A percentile compares a stretch with the other conserved stretches of the same genome.
Conservation (phyloP, 2,329 filamentous ascomycete genomes). For the Claviceps humidiphila region DNA sequence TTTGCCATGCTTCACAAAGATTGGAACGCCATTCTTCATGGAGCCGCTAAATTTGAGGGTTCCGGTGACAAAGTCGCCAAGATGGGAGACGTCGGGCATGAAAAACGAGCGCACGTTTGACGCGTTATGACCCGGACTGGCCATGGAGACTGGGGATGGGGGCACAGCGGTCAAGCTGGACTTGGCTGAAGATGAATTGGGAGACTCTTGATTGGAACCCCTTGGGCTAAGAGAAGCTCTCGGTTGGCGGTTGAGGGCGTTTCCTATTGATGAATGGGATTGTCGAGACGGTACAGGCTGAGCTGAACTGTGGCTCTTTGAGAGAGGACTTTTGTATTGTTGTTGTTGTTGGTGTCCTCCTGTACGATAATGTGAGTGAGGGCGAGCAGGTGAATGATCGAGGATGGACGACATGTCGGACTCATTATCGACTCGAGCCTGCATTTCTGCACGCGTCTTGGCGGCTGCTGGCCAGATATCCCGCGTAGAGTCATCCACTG, state of each 20-base stretch:
- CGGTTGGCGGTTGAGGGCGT: constrained; percentile 22
- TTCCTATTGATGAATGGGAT: constrained; percentile 18
- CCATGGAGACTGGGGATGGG: constrained; percentile 22
- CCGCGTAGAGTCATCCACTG: constrained; percentile 28
- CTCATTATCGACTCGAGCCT: constrained; percentile 39
- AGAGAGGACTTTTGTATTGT: constrained; percentile 22
- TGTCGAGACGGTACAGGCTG: constrained; percentile 13
- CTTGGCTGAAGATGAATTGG: constrained; percentile 25
- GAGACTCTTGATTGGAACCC: constrained; percentile 15
- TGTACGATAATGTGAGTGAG: constrained; percentile 13
- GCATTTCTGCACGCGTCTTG: constrained; percentile 36
- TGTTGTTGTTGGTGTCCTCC: constrained; percentile 16
- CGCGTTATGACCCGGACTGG: constrained; percentile 22
- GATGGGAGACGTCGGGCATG: constrained; percentile 38
- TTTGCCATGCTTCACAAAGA: constrained; percentile 41
- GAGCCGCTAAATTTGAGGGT: constrained; percentile 37
- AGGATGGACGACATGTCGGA: constrained; percentile 34
- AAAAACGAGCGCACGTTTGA: constrained; percentile 39
- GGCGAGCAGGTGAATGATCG: constrained; percentile 24
- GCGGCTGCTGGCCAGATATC: constrained; percentile 26
- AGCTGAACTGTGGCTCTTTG: constrained; percentile 21
- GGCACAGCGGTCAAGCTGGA: constrained; percentile 28
- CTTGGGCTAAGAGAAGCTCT: constrained; percentile 22
- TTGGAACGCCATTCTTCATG: constrained; percentile 38
- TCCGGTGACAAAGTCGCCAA: constrained; percentile 45